Base-by-base conservation (phyloP, 2,329 filamentous ascomycete species). In the Cercospora nicotianae region DNA sequence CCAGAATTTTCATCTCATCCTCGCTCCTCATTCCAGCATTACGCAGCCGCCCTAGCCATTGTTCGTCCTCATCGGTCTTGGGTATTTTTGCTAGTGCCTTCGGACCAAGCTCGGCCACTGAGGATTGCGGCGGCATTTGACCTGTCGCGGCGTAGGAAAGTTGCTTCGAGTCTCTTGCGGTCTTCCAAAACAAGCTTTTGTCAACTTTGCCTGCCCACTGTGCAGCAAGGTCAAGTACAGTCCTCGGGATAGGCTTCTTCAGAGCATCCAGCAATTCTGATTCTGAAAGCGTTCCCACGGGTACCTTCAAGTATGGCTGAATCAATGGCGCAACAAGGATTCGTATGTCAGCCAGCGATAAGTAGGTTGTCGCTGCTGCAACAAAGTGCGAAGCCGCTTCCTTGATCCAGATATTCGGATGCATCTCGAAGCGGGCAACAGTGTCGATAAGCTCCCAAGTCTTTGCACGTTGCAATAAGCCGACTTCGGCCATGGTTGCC, bases 401-500 rank as follows among this genome's bases (percentile, higher is more conserved):
- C 42, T 94, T 88, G 63, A 99, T 94, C 94, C 95, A 99, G 8
- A 92, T 83, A 73, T 97, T 98, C 0, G 95, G 95, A 77, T 99
- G 95, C 83, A 97, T 90, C 12, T 94, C 90, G 75, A 98, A 97
- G 3, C 93, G 88, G 6, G 87, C 90, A 13, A 94, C 87, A 45
- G 94, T 89, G 69, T 96, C 90, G 23, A 96, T 88, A 45, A 99
- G 83, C 76, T 97, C 93, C 90, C 93, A 97, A 1, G 89, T 90
- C 68, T 92, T 94, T 5, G 89, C 86, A 74, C 93, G 87, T 62
- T 96, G 94, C 58, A 99, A 87, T 0, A 99, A 83, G 0, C 95
- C 96, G 20, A 99, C 84, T 64, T 91, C 90, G 8, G 94, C 93
- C 83, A 99, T 92, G 68, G 92, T 90, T 2, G 93, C 92, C 59